A percentile compares a stretch with the other conserved stretches of the same genome.
phyloP scores from a whole-genome alignment of 1,284 basidiomycete genomes.

The Singerocomus inundabilis region DNA sequence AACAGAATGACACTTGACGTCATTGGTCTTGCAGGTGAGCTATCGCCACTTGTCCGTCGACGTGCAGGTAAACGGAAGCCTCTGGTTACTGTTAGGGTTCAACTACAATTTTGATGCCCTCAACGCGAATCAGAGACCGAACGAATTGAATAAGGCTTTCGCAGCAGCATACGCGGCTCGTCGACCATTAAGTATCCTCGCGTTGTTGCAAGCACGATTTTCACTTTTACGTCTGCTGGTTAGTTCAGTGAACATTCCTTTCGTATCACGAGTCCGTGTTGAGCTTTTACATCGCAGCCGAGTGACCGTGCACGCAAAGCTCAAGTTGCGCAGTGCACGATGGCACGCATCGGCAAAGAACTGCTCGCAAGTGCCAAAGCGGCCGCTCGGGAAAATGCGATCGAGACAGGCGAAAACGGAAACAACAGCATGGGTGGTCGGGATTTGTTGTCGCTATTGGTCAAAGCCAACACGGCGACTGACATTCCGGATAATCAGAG shows the following conservation, averaged over 20 bases:
- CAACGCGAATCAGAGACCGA: conserved; percentile 34
- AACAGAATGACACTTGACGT: conserved; percentile 62
- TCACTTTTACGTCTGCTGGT: conserved; percentile 46
- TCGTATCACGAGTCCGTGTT: background rate
- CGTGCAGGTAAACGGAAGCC: background rate
- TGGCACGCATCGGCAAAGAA: conserved; percentile 40
- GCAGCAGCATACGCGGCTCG: conserved; percentile 38
- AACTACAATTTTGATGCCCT: conserved; percentile 63
- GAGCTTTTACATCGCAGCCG: conserved; percentile 11
- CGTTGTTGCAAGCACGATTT: conserved; percentile 37
- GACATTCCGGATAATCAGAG: conserved; percentile 58
- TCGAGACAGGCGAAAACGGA: conserved; percentile 20
- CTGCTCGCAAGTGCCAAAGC: conserved; percentile 48
- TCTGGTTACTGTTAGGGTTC: conserved; percentile 44
- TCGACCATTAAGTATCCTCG: conserved; percentile 25
- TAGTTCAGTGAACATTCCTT: conserved; percentile 13
- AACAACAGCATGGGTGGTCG: conserved; percentile 36
- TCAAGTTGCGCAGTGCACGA: conserved; percentile 17
- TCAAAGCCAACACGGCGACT: conserved; percentile 32
- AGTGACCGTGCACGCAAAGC: conserved; percentile 9
- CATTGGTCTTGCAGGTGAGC: conserved; percentile 62
- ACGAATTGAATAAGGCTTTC: conserved; percentile 51
- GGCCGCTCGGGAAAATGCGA: conserved; percentile 23
- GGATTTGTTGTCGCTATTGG: conserved; percentile 52
- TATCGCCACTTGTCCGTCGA: background rate